Percentiles rank a stretch among this genome's conserved stretches.
Evolutionary conservation across 129 eudicot species (phyloP).

Genomic region (Erigeron canadensis): DNA sequence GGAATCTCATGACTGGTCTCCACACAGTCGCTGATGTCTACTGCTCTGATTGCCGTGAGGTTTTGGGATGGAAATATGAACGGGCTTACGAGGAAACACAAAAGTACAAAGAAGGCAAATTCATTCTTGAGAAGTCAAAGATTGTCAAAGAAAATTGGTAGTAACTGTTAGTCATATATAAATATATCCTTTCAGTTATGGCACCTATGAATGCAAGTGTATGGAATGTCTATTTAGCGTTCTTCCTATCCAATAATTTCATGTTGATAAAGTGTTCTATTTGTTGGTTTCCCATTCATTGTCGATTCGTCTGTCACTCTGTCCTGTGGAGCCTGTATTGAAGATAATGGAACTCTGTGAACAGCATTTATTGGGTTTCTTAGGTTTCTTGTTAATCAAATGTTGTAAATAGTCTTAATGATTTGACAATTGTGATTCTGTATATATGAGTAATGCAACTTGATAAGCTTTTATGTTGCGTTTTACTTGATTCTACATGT

Average conservation of each 20-base stretch:
- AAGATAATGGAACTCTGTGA: conserved; percentile 21
- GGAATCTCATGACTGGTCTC: conserved; percentile 80
- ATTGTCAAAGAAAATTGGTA: conserved; percentile 88
- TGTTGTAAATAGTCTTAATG: conserved; percentile 10
- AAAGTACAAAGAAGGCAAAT: conserved; percentile 89
- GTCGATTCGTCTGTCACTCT: conserved; percentile 20
- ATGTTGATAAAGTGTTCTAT: conserved; percentile 23
- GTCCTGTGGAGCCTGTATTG: conserved; percentile 22
- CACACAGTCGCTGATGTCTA: conserved; percentile 85
- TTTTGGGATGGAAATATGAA: conserved; percentile 89
- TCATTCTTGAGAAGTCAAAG: conserved; percentile 80
- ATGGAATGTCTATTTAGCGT: conserved; percentile 22
- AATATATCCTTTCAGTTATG: not conserved
- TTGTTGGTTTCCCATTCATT: conserved; percentile 6
- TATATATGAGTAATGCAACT: conserved; percentile 5
- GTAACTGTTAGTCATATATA: conserved; percentile 17
- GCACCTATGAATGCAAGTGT: conserved; percentile 16
- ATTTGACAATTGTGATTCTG: conserved; percentile 19
- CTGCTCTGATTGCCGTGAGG: conserved; percentile 73
- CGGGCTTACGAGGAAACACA: conserved; percentile 74
- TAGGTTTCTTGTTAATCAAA: conserved; percentile 31
- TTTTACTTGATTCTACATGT: conserved; percentile 9
- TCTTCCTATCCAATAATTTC: conserved; percentile 23
- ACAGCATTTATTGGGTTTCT: conserved; percentile 25
- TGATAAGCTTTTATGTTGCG: not conserved